Evolutionary conservation across 371 early-diverging fungal species (phyloP).

Genomic region (Batkoa obscura): DNA sequence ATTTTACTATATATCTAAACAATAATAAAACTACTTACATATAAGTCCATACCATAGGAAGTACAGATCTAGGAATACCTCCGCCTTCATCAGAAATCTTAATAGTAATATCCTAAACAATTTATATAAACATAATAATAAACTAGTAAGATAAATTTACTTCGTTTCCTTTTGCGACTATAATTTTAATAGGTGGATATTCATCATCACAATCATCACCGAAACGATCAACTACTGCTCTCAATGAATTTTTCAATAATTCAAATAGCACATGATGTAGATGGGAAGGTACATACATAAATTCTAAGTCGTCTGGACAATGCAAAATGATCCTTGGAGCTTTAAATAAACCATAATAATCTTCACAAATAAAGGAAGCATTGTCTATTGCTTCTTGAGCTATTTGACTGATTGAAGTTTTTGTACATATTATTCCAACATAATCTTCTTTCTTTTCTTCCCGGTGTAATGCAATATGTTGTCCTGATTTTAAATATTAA

Average conservation of each 20-base stretch:
- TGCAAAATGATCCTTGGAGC: conserved; percentile 64
- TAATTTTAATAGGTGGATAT: conserved; percentile 79
- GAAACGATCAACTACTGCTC: conserved; percentile 83
- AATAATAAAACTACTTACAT: conserved; percentile 26
- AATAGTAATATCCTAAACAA: conserved; percentile 68
- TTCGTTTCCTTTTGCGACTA: conserved; percentile 88
- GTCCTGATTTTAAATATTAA: conserved; percentile 20
- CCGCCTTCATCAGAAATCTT: conserved; percentile 94
- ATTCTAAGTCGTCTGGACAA: conserved; percentile 65
- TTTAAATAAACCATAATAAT: conserved; percentile 68
- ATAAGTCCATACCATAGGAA: conserved; percentile 89
- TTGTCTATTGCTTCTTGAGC: conserved; percentile 79
- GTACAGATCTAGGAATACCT: conserved; percentile 79
- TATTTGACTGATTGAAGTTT: conserved; percentile 56
- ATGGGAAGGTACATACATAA: conserved; percentile 92
- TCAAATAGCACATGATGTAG: conserved; percentile 95
- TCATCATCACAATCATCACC: conserved; percentile 65
- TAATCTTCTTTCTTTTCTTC: conserved; percentile 42
- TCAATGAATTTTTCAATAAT: conserved; percentile 82
- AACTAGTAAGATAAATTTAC: conserved; percentile 9
- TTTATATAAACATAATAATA: neutral
- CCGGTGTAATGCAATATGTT: conserved; percentile 53
- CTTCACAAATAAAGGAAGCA: conserved; percentile 81
- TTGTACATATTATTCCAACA: conserved; percentile 90
- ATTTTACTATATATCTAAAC: neutral